Conservation (phyloP, 345 rosid genomes). For the Turnera subulata region DNA sequence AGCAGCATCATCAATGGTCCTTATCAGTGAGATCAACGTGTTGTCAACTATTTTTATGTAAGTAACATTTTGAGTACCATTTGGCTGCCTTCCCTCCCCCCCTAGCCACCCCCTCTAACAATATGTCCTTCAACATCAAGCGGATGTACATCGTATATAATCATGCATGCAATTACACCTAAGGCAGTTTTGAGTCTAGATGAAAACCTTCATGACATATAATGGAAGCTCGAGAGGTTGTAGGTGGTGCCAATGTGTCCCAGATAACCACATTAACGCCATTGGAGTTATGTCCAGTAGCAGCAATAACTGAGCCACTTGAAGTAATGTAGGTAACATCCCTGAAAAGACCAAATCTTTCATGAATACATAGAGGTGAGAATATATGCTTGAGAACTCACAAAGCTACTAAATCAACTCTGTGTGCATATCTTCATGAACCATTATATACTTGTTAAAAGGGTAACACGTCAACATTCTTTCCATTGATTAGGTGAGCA, state of each 20-base stretch:
- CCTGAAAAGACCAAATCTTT: conserved; percentile 37
- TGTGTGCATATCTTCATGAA: too few relatives aligned
- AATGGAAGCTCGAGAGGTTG: conserved; percentile 78
- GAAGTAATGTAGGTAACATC: conserved; percentile 82
- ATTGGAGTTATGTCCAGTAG: conserved; percentile 76
- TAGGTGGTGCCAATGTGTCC: conserved; percentile 93
- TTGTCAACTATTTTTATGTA: too few relatives aligned
- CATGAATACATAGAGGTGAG: conserved; percentile 5
- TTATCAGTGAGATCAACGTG: too few relatives aligned
- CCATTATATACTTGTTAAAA: too few relatives aligned
- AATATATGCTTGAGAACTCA: too few relatives aligned
- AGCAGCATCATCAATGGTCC: too few relatives aligned
- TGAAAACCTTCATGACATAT: conserved; percentile 80
- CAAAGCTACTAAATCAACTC: too few relatives aligned
- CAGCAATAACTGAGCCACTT: conserved; percentile 85
- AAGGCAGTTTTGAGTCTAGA: not conserved
- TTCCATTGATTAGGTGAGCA: too few relatives aligned
- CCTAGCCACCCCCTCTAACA: too few relatives aligned
- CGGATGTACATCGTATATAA: not conserved
- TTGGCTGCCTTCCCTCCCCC: too few relatives aligned
- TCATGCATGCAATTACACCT: conserved; percentile 4
- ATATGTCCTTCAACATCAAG: not conserved
- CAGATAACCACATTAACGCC: conserved; percentile 82
- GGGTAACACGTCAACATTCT: not conserved
- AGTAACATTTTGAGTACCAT: too few relatives aligned